Evolutionary conservation across 495 filamentous ascomycete species (phyloP), one percentile per base, ranked within the genome.

Genomic region (Evernia prunastri): DNA sequence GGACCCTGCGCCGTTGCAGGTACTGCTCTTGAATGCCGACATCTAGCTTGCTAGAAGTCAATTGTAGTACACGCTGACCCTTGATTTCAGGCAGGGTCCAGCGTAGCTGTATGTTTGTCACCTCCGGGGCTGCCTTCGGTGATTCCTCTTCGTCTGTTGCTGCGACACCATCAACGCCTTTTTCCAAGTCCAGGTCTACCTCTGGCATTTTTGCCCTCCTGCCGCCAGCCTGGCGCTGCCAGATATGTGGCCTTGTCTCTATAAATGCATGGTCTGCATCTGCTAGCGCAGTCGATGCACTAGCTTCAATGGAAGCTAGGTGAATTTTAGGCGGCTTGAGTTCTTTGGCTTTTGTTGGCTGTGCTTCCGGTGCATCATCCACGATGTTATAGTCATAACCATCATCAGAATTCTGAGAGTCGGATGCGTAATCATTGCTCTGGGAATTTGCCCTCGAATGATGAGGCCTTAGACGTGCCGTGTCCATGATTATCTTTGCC

Each of bases 21-120:
- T 39, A 36, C 25, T 17, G 56, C 56, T 39, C 56, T 15, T 15
- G 35, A 0, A 17, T n/a, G 23, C 39, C 35, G 15, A 17, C 35
- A 23, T 58, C 56, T 15, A n/a, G n/a, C 39, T 39, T 40, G 3
- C 56, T 27, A 18, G 56, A 39, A 1, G 33, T 13, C 33, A 61
- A 61, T 31, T 15, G 36, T 27, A 61, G 33, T 17, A 42, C 23
- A 18, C 59, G 23, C 29, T 25, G 40, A 61, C 59, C 33, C 51
- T 51, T 8, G 40, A 61, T 15, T 6, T 61, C 59, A 7, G 40
- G 59, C 59, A 61, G 49, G n/a, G 59, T 61, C 59, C 59, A 61
- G 23, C 59, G 40, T 13, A 61, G 59, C 45, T 45, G 33, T 18
- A 61, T 51, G 31, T 5, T 61, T 25, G 20, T 33, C 25, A 61